Evolutionary conservation across 495 filamentous ascomycete species (phyloP).

Genomic region (Elaphomyces granulatus): DNA sequence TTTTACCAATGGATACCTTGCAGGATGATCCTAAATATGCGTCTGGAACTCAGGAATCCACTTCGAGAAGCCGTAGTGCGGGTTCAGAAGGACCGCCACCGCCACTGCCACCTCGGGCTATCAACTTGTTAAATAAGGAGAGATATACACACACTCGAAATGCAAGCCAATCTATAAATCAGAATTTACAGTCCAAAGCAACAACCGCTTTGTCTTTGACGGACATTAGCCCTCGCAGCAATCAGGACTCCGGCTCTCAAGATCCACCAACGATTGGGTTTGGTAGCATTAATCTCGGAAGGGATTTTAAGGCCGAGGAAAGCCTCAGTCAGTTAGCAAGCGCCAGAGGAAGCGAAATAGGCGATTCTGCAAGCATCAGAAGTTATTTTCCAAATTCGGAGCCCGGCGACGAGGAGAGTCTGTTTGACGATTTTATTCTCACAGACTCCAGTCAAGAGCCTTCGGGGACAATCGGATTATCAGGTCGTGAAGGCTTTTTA

Average conservation of each 20-base stretch:
- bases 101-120: constrained; percentile 53
- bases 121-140: constrained; percentile 29
- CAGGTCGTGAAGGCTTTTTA: constrained; percentile 40
- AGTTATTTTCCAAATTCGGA: constrained; percentile 69
- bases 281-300: background rate
- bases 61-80: constrained; percentile 11
- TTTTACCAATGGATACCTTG: background rate
- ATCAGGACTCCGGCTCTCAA: constrained; percentile 15
- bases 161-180: constrained; percentile 11
- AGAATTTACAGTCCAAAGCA: constrained; percentile 50
- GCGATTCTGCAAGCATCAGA: constrained; percentile 69
- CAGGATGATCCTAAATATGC: background rate
- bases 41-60: background rate
- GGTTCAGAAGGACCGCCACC: constrained; percentile 35
- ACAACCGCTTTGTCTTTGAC: constrained; percentile 72
- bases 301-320: constrained; percentile 23
- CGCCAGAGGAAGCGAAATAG: constrained; percentile 44
- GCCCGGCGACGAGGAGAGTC: constrained; percentile 63
- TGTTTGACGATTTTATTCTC: constrained; percentile 53
- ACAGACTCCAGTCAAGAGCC: constrained; percentile 13
- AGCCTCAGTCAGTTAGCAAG: constrained; percentile 35
- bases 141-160: constrained; percentile 10
- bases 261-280: constrained; percentile 1
- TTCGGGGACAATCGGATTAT: constrained; percentile 26
- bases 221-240: constrained; percentile 59